Conservation (phyloP, 176 grass and related monocot genomes). For the Elaeis guineensis region DNA sequence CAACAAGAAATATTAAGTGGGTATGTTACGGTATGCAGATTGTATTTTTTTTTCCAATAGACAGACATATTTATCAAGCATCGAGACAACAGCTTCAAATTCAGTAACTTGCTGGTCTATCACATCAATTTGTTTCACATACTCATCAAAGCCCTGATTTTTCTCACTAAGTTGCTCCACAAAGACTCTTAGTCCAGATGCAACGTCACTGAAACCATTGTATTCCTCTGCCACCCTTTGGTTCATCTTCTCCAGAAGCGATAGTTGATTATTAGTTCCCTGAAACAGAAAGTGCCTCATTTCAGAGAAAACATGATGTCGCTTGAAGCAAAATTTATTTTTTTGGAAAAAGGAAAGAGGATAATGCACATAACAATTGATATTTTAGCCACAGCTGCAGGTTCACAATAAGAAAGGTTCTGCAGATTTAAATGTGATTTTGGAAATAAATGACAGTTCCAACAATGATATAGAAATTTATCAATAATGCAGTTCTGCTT, state of each 20-base stretch:
- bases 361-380: background rate
- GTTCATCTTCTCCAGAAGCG: constrained; percentile 81
- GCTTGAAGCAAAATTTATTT: background rate
- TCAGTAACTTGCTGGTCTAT: constrained; percentile 84
- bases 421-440: too few relatives aligned
- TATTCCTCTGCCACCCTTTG: constrained; percentile 56
- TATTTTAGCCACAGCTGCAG: too few relatives aligned
- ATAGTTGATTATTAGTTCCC: constrained; percentile 73
- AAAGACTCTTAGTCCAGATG: constrained; percentile 79
- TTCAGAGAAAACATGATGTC: background rate
- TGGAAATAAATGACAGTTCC: too few relatives aligned
- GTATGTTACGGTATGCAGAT: constrained; percentile 34
- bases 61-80: constrained; percentile 78
- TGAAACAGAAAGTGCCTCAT: constrained; percentile 22
- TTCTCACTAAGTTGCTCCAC: constrained; percentile 85
- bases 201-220: constrained; percentile 59
- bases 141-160: constrained; percentile 57
- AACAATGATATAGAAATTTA: too few relatives aligned
- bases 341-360: background rate
- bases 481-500: too few relatives aligned
- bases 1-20: constrained; percentile 8
- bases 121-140: constrained; percentile 48
- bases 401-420: too few relatives aligned
- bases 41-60: constrained; percentile 79
- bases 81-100: constrained; percentile 80